Percentiles rank a stretch among this genome's conserved stretches.
Conservation (phyloP, 2,329 filamentous ascomycete species). For the Clonostachys sp. region DNA sequence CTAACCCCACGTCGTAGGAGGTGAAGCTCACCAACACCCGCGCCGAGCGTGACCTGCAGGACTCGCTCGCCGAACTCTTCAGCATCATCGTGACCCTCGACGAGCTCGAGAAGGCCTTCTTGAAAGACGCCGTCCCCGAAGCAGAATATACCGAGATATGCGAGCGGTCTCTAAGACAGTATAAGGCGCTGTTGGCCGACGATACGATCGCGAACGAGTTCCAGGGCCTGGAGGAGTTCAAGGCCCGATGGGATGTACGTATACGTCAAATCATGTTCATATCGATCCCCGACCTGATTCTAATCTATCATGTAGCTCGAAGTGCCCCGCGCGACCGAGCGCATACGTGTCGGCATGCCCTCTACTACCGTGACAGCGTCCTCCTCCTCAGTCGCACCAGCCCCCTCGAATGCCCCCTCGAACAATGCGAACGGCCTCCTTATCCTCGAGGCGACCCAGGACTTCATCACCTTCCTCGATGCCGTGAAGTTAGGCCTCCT, state of each 20-base stretch:
- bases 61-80: slow-evolving; percentile 94
- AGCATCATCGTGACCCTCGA: slow-evolving; percentile 96
- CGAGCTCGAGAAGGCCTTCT: slow-evolving; percentile 91
- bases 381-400: slow-evolving; percentile 26
- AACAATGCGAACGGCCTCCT: slow-evolving; percentile 56
- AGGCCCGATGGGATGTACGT: slow-evolving; percentile 83
- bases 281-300: not conserved
- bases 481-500: slow-evolving; percentile 88
- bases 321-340: slow-evolving; percentile 88
- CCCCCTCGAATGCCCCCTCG: slow-evolving; percentile 12
- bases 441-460: slow-evolving; percentile 88
- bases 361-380: slow-evolving; percentile 67
- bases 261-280: not conserved
- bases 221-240: slow-evolving; percentile 85
- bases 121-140: slow-evolving; percentile 91
- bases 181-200: slow-evolving; percentile 88
- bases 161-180: slow-evolving; percentile 89
- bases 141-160: slow-evolving; percentile 95
- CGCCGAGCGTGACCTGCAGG: slow-evolving; percentile 87
- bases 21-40: slow-evolving; percentile 85
- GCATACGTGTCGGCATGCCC: slow-evolving; percentile 86
- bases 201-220: slow-evolving; percentile 89
- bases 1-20: slow-evolving; percentile 53
- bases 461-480: slow-evolving; percentile 97
- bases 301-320: slow-evolving; percentile 60